phyloP scores from a whole-genome alignment of 805 yeast genomes.

The Saccharomycopsis fibuligera region DNA sequence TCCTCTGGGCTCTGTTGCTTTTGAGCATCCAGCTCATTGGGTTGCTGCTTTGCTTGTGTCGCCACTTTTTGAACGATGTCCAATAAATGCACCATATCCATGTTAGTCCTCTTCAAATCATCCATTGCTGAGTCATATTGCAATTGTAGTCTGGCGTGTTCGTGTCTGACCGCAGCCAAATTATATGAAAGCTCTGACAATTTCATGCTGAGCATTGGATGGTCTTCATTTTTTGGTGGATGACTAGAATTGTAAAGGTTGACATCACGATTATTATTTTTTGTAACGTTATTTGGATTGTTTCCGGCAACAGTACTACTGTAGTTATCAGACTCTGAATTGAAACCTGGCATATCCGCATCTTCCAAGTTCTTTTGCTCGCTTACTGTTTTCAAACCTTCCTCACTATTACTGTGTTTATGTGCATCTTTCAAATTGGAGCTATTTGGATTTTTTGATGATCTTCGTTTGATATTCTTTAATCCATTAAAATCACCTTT shows the following conservation, averaged over 20 bases:
- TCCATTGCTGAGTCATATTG: conserved; percentile 43
- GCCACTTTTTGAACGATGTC: conserved; percentile 30
- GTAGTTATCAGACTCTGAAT: neutral
- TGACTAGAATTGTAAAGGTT: neutral
- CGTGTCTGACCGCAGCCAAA: conserved; percentile 30
- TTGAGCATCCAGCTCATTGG: neutral
- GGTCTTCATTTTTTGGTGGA: neutral
- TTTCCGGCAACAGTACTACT: neutral
- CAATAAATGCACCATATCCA: conserved; percentile 46
- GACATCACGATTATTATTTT: neutral
- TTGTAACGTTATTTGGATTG: neutral
- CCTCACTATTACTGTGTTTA: conserved; percentile 2
- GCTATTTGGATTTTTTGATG: conserved; percentile 35
- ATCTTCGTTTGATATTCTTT: conserved; percentile 71
- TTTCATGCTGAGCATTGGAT: conserved; percentile 3
- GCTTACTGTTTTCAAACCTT: neutral
- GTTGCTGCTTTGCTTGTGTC: neutral
- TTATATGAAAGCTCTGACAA: conserved; percentile 4
- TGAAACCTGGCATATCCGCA: neutral
- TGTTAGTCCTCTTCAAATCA: conserved; percentile 42
- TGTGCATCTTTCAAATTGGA: conserved; percentile 1
- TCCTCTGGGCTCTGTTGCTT: too few relatives aligned
- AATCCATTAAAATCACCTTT: conserved; percentile 77
- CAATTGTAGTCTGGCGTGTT: conserved; percentile 36
- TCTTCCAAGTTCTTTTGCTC: neutral